Conservation (phyloP, 441 rosid species). For the Codiaeum variegatum region DNA sequence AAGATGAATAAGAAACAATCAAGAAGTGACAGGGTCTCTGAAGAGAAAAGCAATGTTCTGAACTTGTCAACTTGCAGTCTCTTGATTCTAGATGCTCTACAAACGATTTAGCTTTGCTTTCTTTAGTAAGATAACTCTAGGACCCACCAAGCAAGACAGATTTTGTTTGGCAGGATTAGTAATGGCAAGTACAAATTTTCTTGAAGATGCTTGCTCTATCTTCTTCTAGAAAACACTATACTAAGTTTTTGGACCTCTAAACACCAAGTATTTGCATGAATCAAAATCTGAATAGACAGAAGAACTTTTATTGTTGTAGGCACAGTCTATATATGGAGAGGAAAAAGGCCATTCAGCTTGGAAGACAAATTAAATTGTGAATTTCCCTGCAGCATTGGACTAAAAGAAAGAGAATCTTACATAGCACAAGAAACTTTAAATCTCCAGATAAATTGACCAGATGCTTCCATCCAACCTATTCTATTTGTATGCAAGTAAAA, state of each 20-base stretch:
- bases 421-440: conserved; percentile 39
- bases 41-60: background rate
- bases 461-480: conserved; percentile 75
- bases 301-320: background rate
- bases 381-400: background rate
- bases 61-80: background rate
- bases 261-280: background rate
- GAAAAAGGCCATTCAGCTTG: background rate
- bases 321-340: background rate
- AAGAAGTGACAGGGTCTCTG: background rate
- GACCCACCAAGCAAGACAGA: background rate
- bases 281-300: background rate
- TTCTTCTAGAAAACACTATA: background rate
- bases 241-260: background rate
- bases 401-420: conserved; percentile 34
- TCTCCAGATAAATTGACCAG: conserved; percentile 46
- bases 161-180: background rate
- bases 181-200: background rate
- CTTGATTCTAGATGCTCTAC: background rate
- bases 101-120: background rate
- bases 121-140: background rate
- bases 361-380: background rate
- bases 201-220: background rate
- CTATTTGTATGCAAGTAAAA: conserved; percentile 38
- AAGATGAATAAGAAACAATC: background rate